Evolutionary conservation across 2,329 filamentous ascomycete species (phyloP).

Genomic region (Alternaria viburni): DNA sequence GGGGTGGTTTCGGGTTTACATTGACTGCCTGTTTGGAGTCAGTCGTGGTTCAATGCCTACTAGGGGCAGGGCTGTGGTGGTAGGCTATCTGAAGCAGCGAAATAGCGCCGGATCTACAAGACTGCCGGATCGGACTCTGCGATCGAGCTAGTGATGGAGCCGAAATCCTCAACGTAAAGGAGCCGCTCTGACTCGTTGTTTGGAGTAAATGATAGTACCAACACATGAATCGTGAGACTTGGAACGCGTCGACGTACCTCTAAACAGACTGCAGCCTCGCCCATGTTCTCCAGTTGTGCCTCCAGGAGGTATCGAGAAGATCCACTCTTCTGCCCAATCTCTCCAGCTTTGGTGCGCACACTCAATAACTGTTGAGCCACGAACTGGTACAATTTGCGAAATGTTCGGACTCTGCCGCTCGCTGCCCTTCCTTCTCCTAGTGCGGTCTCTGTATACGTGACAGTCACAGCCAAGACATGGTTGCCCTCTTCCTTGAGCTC

Average conservation of each 20-base stretch:
- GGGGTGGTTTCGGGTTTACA: slow-evolving; percentile 59
- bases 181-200: slow-evolving; percentile 10
- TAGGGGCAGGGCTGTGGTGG: slow-evolving; percentile 11
- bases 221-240: slow-evolving; percentile 5
- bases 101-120: slow-evolving; percentile 18
- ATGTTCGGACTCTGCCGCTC: slow-evolving; percentile 75
- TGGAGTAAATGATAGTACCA: slow-evolving; percentile 20
- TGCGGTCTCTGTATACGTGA: slow-evolving; percentile 91
- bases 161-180: slow-evolving; percentile 6
- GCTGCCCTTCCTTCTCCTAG: slow-evolving; percentile 57
- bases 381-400: slow-evolving; percentile 96
- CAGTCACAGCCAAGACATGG: slow-evolving; percentile 90
- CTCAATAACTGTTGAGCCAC: slow-evolving; percentile 88
- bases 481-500: slow-evolving; percentile 93
- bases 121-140: slow-evolving; percentile 17
- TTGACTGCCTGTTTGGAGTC: slow-evolving; percentile 44
- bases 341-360: slow-evolving; percentile 86
- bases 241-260: slow-evolving; percentile 58
- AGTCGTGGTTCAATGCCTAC: slow-evolving; percentile 14
- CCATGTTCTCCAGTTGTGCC: slow-evolving; percentile 94
- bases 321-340: slow-evolving; percentile 57
- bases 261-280: slow-evolving; percentile 80
- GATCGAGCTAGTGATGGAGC: slow-evolving; percentile 14
- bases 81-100: slow-evolving; percentile 8
- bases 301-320: slow-evolving; percentile 75